Evolutionary conservation across 2,329 filamentous ascomycete genomes (phyloP).

Genomic region (Ophioceras dolichostomum): DNA sequence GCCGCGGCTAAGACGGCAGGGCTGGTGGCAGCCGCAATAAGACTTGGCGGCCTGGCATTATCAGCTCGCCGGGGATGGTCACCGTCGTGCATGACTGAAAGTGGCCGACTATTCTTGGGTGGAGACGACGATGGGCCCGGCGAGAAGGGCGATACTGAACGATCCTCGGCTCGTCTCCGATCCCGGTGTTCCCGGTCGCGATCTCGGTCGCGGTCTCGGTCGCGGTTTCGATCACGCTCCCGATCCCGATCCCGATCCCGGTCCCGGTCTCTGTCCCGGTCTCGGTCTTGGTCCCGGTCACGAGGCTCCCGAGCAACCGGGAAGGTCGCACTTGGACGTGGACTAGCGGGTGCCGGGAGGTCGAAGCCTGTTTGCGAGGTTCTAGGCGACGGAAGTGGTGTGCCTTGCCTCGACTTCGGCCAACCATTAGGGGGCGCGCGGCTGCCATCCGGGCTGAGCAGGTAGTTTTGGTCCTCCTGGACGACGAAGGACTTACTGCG

Average conservation of each 20-base stretch:
- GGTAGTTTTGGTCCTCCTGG: slow-evolving; percentile 18
- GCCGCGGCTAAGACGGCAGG: slow-evolving; percentile 8
- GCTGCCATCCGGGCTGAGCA: slow-evolving; percentile 11
- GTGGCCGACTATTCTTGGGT: slow-evolving; percentile 2
- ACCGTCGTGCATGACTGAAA: too few relatives aligned
- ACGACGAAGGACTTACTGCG: slow-evolving; percentile 20
- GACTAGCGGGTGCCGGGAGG: slow-evolving; percentile 5
- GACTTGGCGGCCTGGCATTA: too few relatives aligned
- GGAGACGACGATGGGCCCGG: slow-evolving; percentile 17
- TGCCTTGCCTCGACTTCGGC: slow-evolving; percentile 21
- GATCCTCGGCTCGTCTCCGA: slow-evolving; percentile 9
- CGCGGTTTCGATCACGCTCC: too few relatives aligned
- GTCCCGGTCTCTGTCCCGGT: too few relatives aligned
- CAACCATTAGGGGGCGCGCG: slow-evolving; percentile 8
- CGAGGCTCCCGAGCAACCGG: too few relatives aligned
- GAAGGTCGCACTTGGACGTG: slow-evolving; percentile 5
- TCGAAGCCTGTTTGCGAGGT: slow-evolving; percentile 8
- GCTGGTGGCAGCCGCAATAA: slow-evolving; percentile 10
- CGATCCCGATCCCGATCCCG: too few relatives aligned
- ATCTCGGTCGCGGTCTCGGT: too few relatives aligned
- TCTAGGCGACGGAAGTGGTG: slow-evolving; percentile 20
- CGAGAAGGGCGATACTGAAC: slow-evolving; percentile 14
- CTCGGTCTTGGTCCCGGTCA: too few relatives aligned
- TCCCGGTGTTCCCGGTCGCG: slow-evolving; percentile 2
- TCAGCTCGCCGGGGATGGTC: too few relatives aligned